Percentiles rank a stretch among this genome's conserved stretches.
phyloP scores from a whole-genome alignment of 1,284 basidiomycete species.

The Golubevia pallescens region DNA sequence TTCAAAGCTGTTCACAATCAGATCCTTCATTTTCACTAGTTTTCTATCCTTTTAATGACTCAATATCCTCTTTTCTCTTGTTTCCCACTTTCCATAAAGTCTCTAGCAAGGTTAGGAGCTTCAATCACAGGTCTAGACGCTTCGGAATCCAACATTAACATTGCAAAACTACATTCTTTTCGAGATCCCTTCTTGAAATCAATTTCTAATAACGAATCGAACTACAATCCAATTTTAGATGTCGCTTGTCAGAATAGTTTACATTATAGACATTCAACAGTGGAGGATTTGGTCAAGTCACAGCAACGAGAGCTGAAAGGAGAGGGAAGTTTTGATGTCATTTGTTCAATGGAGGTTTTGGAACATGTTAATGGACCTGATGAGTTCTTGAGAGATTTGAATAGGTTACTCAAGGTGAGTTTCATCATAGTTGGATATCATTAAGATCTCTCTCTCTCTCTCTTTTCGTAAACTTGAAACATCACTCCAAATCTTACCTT shows the following conservation, averaged over 20 bases:
- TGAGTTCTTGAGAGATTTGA: slow-evolving; percentile 69
- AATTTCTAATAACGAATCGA: neutral
- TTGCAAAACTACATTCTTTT: slow-evolving; percentile 82
- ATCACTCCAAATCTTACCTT: neutral
- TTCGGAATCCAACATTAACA: slow-evolving; percentile 81
- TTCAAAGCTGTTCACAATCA: too few relatives aligned
- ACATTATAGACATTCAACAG: slow-evolving; percentile 83
- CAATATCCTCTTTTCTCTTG: neutral
- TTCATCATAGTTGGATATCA: neutral
- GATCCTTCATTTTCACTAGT: neutral
- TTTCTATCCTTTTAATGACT: neutral
- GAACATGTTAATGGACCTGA: slow-evolving; percentile 95
- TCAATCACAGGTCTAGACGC: slow-evolving; percentile 88
- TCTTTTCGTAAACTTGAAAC: too few relatives aligned
- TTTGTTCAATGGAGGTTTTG: slow-evolving; percentile 96
- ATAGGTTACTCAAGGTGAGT: slow-evolving; percentile 33
- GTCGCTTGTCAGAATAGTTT: too few relatives aligned
- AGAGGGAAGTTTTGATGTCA: slow-evolving; percentile 79
- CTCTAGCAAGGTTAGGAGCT: slow-evolving; percentile 84
- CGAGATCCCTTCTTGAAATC: slow-evolving; percentile 71
- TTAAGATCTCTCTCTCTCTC: too few relatives aligned
- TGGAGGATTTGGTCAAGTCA: slow-evolving; percentile 74
- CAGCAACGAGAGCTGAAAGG: slow-evolving; percentile 65
- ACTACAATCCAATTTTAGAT: too few relatives aligned
- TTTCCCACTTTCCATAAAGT: too few relatives aligned